Base-by-base conservation (phyloP, 768 basidiomycete species). In the Russula vinacea region DNA sequence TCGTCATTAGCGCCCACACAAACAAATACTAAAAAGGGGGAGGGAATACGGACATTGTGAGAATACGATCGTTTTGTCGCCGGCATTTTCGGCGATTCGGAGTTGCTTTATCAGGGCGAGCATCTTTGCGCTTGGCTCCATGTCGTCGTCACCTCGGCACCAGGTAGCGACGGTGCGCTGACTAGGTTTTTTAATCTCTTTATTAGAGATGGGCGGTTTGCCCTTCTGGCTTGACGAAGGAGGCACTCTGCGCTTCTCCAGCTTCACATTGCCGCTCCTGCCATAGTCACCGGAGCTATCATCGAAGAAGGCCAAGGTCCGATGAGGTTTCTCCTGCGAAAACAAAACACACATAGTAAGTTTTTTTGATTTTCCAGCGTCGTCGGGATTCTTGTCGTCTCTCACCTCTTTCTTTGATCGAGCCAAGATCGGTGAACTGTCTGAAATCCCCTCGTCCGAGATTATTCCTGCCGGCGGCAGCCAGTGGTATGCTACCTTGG, bases 81-180 rank as follows among this genome's bases (percentile, higher is more conserved):
- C 86, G 5, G 77, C 78, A 10, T 69, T 66, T 16, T 85, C 83
- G 82, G 83, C 85, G 61, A 85, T 77, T 68, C 83, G 80, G 67
- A 92, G 75, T 52, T 83, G 76, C 2, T 78, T 72, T n/a, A 90
- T 73, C 69, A 87, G 72, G 33, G 78, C 78, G 26, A 81, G 54
- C 87, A 89, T 89, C 78, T 89, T 89, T 11, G 86, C 77, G 71
- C 85, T 87, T 9, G 86, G 79, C 71, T 87, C 85, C 65, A 88
- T 70, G 71, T 84, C 81, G 64, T 83, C 81, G 66, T 85, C 85
- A 29, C 82, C 84, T 53, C 78, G 78, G n/a, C 76, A 70, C 85
- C 86, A 87, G 14, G 80, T 81, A 1, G 78, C 78, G 40, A 87
- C 70, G 16, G 83, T 60, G 22, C 45, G 42, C 22, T 70, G 63